Base-by-base conservation (phyloP, 192 early-diverging fungal species). In the Thamnidium elegans region DNA sequence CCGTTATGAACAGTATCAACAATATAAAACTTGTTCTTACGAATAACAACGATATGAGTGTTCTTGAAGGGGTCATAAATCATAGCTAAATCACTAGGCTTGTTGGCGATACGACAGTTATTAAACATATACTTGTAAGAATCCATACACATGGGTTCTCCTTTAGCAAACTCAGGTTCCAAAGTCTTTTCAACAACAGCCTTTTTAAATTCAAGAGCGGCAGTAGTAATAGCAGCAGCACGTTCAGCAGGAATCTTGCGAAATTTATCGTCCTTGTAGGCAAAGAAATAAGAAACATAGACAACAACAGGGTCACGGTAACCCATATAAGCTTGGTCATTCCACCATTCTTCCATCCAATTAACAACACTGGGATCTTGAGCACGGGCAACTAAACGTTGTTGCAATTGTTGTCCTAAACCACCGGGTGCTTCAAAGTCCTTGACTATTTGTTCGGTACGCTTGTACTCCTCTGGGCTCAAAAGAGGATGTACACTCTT, bases 271-370 rank as follows among this genome's bases (percentile, higher is more conserved):
- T 99, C 94, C 76, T 87, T 88, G 79, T 92, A 96, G 50, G 87
- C 83, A 78, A 90, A 99, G 70, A 97, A 99, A 86, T 99, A 99
- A 69, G 89, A 93, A 59, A 99, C 95, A 68, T 92, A 91, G 70
- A 96, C 83, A 44, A 94, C 92, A n/a, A 96, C 91, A 11, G 95
- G 92, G 69, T 99, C 97, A 61, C 95, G 88, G 82, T 97, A 98
- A 26, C 85, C 91, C 77, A 90, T 85, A 78, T 99, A 99, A 62
- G 93, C 92, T 53, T 90, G 83, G 58, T 94, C 93, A 70, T 92
- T 91, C 97, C 97, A 99, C 97, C 97, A 99, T 69, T 95, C 93
- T 73, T 90, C 92, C 53, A 96, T 83, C 90, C 95, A 99, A 82
- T 91, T 93, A 34, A 84, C 84, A 52, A 87, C 82, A 53, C 84